Conservation (phyloP, 2,329 filamentous ascomycete species). For the Pestalotiopsis sp. region DNA sequence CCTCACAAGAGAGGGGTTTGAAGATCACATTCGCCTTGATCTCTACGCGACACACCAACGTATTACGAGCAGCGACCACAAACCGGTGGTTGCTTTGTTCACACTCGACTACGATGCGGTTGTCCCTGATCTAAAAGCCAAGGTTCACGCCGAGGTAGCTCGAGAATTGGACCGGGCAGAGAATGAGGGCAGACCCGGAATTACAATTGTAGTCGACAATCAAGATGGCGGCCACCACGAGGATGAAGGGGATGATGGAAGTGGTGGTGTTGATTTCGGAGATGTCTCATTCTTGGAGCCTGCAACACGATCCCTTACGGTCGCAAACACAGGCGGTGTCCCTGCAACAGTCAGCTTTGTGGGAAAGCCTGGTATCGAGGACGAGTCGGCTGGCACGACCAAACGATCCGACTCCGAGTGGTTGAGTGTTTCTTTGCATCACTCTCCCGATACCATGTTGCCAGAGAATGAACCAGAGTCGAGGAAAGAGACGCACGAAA, state of each 20-base stretch:
- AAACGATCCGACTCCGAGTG: constrained; percentile 23
- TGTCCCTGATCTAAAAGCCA: constrained; percentile 80
- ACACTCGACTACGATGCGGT: constrained; percentile 85
- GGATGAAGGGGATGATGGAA: constrained; percentile 39
- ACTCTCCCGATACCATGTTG: constrained; percentile 20
- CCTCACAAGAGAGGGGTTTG: constrained; percentile 59
- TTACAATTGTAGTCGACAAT: constrained; percentile 81
- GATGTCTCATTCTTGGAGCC: constrained; percentile 70
- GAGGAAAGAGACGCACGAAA: constrained; percentile 37
- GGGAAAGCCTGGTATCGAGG: constrained; percentile 62
- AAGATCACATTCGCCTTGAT: constrained; percentile 58
- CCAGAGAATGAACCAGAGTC: constrained; percentile 34
- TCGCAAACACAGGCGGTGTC: constrained; percentile 90
- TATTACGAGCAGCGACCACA: constrained; percentile 92
- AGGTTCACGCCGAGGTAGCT: constrained; percentile 83
- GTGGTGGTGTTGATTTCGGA: constrained; percentile 77
- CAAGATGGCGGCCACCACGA: constrained; percentile 38
- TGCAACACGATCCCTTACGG: constrained; percentile 70
- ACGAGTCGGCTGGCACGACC: constrained; percentile 24
- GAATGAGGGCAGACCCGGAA: constrained; percentile 82
- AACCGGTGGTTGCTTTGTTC: constrained; percentile 85
- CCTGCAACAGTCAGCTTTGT: constrained; percentile 80
- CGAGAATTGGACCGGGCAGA: constrained; percentile 87
- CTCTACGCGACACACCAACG: constrained; percentile 87
- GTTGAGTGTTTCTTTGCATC: constrained; percentile 22